These are phyloP conservation scores for Fusarium sp. DNA, from an alignment of 2,329 filamentous ascomycete species.

Conservation along the genomic window DNA sequence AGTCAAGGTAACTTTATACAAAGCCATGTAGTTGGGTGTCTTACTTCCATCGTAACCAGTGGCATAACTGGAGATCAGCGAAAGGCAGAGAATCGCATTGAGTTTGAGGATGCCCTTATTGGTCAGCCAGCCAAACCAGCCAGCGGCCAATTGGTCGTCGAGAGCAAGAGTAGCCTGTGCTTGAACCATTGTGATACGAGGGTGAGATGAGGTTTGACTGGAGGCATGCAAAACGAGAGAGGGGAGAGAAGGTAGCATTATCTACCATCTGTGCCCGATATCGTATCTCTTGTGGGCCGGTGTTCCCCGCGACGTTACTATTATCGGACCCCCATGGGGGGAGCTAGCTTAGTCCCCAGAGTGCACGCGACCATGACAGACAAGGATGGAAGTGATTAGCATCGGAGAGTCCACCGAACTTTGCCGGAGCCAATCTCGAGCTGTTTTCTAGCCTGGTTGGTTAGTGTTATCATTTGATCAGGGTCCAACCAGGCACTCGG, in stretches of 20 bases:
- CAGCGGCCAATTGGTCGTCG: conserved; percentile 18
- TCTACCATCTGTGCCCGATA: conserved; percentile 1
- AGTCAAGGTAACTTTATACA: neutral
- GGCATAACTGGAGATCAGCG: conserved; percentile 19
- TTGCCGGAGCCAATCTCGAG: conserved; percentile 2
- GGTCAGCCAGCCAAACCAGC: conserved; percentile 17
- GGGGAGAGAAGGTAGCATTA: conserved; percentile 23
- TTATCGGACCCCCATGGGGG: conserved; percentile 22
- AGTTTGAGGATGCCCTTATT: conserved; percentile 23
- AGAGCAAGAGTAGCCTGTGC: conserved; percentile 20
- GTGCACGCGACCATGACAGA: conserved; percentile 12
- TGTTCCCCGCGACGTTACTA: conserved; percentile 18
- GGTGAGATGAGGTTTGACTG: neutral
- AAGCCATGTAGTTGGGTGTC: neutral
- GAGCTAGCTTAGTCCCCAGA: conserved; percentile 4
- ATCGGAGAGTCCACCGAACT: conserved; percentile 48
- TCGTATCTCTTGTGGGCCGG: conserved; percentile 18
- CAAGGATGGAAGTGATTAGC: conserved; percentile 23
- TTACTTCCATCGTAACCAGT: conserved; percentile 21
- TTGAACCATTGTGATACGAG: conserved; percentile 11
- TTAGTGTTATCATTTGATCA: neutral
- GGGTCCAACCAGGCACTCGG: neutral
- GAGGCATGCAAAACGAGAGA: neutral
- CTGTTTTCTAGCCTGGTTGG: neutral
- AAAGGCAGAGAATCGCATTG: conserved; percentile 19